A percentile compares a stretch with the other conserved stretches of the same genome.
Conservation (phyloP, 345 rosid species). For the Orychophragmus violaceus region DNA sequence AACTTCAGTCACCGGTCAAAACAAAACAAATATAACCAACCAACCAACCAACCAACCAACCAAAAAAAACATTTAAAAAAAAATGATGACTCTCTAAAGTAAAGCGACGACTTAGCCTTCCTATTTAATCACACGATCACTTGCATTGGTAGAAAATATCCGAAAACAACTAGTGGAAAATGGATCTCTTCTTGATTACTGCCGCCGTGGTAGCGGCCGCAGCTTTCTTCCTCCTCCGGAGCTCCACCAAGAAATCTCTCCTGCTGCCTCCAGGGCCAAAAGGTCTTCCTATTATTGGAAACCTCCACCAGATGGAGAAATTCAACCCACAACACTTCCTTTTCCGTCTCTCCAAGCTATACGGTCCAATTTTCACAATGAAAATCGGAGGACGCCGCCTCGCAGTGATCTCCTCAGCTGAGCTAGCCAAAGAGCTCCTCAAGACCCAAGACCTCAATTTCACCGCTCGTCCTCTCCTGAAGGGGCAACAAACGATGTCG, state of each 20-base stretch:
- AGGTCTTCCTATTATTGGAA: slow-evolving; percentile 29
- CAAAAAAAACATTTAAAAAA: not conserved
- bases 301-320: slow-evolving; percentile 31
- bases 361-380: slow-evolving; percentile 27
- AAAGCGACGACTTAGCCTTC: not conserved
- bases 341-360: slow-evolving; percentile 25
- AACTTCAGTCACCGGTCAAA: slow-evolving; percentile 8
- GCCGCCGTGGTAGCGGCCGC: not conserved
- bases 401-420: slow-evolving; percentile 21
- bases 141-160: not conserved
- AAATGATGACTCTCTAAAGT: not conserved
- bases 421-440: slow-evolving; percentile 22
- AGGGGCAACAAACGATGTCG: slow-evolving; percentile 30
- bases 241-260: slow-evolving; percentile 12
- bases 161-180: not conserved
- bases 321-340: slow-evolving; percentile 28
- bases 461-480: slow-evolving; percentile 25
- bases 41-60: slow-evolving; percentile 23
- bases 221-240: slow-evolving; percentile 10
- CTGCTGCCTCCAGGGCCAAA: slow-evolving; percentile 26
- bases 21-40: slow-evolving; percentile 7
- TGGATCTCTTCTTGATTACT: slow-evolving; percentile 21
- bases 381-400: slow-evolving; percentile 15
- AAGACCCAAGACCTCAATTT: slow-evolving; percentile 24
- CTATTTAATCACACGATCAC: not conserved